Conservation (phyloP, 441 rosid genomes). For the Dalechampia spathulata region DNA sequence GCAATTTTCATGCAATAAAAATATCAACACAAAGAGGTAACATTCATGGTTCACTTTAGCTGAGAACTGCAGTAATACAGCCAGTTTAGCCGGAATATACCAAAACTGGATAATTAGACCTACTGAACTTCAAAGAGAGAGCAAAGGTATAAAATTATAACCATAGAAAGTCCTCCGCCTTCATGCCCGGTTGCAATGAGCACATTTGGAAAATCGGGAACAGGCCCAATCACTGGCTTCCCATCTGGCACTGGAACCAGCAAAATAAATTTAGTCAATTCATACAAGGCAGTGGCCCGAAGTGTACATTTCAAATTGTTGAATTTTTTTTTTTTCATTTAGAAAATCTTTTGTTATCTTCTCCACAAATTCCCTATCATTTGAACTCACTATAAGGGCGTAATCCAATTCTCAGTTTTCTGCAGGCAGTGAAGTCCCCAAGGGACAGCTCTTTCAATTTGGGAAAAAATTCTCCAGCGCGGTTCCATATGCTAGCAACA, state of each 20-base stretch:
- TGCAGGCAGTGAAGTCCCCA: constrained; percentile 31
- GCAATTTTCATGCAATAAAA: not conserved
- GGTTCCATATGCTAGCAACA: constrained; percentile 55
- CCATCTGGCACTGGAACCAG: constrained; percentile 78
- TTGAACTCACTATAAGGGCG: constrained; percentile 83
- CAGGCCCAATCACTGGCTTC: constrained; percentile 69
- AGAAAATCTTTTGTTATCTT: not conserved
- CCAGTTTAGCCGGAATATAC: not conserved
- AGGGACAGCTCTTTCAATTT: constrained; percentile 44
- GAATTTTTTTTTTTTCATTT: not conserved
- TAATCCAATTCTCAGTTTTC: constrained; percentile 84
- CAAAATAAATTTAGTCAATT: constrained; percentile 9
- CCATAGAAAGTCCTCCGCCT: constrained; percentile 89
- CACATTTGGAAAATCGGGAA: constrained; percentile 59
- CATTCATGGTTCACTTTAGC: not conserved
- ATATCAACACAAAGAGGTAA: not conserved
- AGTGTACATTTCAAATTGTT: not conserved
- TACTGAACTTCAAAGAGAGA: not conserved
- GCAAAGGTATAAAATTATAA: constrained; percentile 21
- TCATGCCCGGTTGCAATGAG: constrained; percentile 88
- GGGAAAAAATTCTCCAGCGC: constrained; percentile 77
- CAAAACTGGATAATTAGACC: not conserved
- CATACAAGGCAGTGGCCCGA: constrained; percentile 4
- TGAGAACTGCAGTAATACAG: not conserved
- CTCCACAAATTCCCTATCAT: constrained; percentile 1